phyloP scores from a whole-genome alignment of 495 filamentous ascomycete genomes.

The Aspergillus taichungensis region DNA sequence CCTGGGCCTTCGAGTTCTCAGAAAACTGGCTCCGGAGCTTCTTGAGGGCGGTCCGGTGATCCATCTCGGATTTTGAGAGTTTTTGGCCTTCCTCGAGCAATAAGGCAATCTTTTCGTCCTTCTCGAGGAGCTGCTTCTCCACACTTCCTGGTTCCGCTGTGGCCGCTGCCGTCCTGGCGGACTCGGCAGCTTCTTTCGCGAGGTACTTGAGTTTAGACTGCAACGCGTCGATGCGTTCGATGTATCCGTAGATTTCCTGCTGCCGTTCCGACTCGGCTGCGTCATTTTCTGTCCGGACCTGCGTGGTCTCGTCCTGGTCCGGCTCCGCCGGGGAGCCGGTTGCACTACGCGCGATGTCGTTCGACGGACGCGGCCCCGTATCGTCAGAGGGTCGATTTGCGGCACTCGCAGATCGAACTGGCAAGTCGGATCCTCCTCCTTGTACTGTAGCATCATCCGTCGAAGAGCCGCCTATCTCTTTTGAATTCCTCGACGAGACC shows the following conservation, averaged over 20 bases:
- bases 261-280: slow-evolving; percentile 56
- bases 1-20: slow-evolving; percentile 43
- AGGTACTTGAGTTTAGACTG: slow-evolving; percentile 86
- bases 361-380: slow-evolving; percentile 7
- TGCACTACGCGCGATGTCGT: slow-evolving; percentile 9
- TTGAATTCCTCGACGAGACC: slow-evolving; percentile 23
- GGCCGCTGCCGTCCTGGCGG: slow-evolving; percentile 54
- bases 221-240: slow-evolving; percentile 87
- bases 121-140: slow-evolving; percentile 76
- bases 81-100: slow-evolving; percentile 91
- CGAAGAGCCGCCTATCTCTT: slow-evolving; percentile 11
- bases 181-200: slow-evolving; percentile 64
- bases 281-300: slow-evolving; percentile 49
- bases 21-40: slow-evolving; percentile 64
- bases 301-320: slow-evolving; percentile 27
- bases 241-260: slow-evolving; percentile 70
- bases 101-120: slow-evolving; percentile 81
- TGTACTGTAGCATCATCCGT: slow-evolving; percentile 1
- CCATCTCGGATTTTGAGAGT: slow-evolving; percentile 74
- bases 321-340: neutral
- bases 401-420: too few species aligned
- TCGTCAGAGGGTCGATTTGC: neutral
- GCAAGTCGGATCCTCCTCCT: slow-evolving; percentile 7
- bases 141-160: slow-evolving; percentile 51
- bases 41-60: slow-evolving; percentile 73